A percentile compares a stretch with the other conserved stretches of the same genome.
These are phyloP conservation scores for Malassezia arunalokei DNA, from an alignment of 1,284 basidiomycete species.

Conservation along the genomic window DNA sequence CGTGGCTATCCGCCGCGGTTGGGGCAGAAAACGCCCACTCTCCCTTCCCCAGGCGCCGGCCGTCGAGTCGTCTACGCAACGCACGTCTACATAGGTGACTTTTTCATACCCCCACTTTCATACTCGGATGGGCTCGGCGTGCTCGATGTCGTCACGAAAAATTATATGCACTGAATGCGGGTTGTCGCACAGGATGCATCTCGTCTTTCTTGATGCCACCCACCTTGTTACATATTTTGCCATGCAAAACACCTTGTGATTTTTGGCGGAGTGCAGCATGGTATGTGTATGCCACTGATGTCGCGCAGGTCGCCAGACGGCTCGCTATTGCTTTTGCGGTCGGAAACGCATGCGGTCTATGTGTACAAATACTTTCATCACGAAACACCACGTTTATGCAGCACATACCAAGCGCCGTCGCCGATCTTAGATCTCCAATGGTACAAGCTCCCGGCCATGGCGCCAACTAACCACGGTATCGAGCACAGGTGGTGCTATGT, in stretches of 20 bases:
- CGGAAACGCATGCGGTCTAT: constrained; percentile 10
- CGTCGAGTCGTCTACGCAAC: not conserved
- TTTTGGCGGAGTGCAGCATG: constrained; percentile 12
- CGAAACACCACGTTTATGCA: not conserved
- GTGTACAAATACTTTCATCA: not conserved
- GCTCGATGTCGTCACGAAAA: no score
- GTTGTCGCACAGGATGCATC: no score
- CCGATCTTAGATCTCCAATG: constrained; percentile 10
- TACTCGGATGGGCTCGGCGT: no score
- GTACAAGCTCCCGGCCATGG: constrained; percentile 1
- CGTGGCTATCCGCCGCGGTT: constrained; percentile 27
- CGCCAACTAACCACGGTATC: not conserved
- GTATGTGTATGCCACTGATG: not conserved
- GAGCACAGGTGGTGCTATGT: constrained; percentile 9
- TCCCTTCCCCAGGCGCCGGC: not conserved
- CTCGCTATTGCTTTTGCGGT: not conserved
- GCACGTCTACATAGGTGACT: not conserved
- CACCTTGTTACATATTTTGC: not conserved
- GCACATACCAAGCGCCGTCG: constrained; percentile 2
- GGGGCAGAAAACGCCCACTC: constrained; percentile 22
- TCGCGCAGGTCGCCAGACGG: constrained; percentile 12
- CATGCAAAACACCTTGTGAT: not conserved
- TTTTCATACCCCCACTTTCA: constrained; percentile 3
- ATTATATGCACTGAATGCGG: no score
- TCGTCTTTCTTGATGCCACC: not conserved